Evolutionary conservation across 2,329 filamentous ascomycete genomes (phyloP), one percentile per base, ranked within the genome.

Genomic region (Monascus ruber): DNA sequence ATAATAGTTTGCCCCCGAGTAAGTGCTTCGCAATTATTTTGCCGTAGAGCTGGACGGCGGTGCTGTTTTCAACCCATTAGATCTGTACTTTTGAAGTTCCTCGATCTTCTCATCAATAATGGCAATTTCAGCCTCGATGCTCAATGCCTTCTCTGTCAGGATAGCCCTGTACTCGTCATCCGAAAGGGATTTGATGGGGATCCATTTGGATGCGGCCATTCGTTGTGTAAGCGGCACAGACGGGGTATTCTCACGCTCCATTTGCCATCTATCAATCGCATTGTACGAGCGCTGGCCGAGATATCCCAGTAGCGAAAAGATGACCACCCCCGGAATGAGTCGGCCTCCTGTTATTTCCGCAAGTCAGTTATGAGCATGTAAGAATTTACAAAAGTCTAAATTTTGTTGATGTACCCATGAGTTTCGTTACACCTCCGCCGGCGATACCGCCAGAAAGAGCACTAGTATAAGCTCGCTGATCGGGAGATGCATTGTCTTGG

Each of bases 101-200:
- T 70, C 72, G 48, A 91, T 84, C 52, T 77, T 78, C 39, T 89
- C 85, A 51, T 91, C 83, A 29, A 89, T 69, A 4, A 91, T 59
- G 0, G 83, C 79, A 58, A 91, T 86, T 44, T 89, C 82, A 1
- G 76, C 82, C 47, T 91, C 81, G 3, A 89, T 64, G 45, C 69
- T 72, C 25, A 89, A 57, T 32, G 86, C 63, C 61, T 81, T 85
- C 56, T 88, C 82, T 26, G 71, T 68, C 52, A 91, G 67, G 63
- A 86, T 77, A 1, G 71, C 64, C 42, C 74, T 73, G 53, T 91
- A 91, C 49, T 91, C 79, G 25, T 81, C 72, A 48, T 91, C 80
- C 0, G 76, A 77, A 25, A 91, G 64, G 8, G 74, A 73, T 50
- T 73, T 81, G 45, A 91, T 68, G 0, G 84, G 84, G 46, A 78